Conservation (phyloP, 202 grass and related monocot genomes). For the Panicum virgatum region DNA sequence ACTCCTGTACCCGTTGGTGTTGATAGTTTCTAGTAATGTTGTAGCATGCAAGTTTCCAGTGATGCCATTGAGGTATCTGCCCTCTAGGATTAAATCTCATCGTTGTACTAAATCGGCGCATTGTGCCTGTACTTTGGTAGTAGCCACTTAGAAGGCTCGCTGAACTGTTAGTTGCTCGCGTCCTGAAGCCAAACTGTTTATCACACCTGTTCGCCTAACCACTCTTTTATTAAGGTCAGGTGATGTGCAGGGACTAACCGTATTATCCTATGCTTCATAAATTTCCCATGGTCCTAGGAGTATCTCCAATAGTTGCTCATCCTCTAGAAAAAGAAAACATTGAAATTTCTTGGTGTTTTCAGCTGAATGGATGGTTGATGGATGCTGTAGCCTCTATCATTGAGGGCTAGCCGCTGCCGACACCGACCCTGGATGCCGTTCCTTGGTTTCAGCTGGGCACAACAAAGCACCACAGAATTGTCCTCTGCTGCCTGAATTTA, state of each 20-base stretch:
- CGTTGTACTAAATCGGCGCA: background rate
- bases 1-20: background rate
- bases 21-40: background rate
- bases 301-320: background rate
- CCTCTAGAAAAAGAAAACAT: background rate
- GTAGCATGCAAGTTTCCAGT: background rate
- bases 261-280: background rate
- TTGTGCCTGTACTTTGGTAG: background rate
- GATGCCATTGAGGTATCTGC: background rate
- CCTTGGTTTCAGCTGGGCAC: constrained; percentile 13
- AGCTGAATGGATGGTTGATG: background rate
- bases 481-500: background rate
- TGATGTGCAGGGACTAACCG: constrained; percentile 27
- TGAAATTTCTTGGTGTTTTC: background rate
- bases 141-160: background rate
- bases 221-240: constrained; percentile 8
- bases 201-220: background rate
- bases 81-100: too few relatives aligned
- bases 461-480: background rate
- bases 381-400: background rate
- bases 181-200: background rate
- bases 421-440: background rate
- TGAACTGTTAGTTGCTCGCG: background rate
- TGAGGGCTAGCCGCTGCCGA: background rate
- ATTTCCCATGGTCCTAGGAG: background rate